Percentiles rank a stretch among this genome's conserved stretches.
phyloP scores from a whole-genome alignment of 208 protist species.

The Wallacemonas sp. region DNA sequence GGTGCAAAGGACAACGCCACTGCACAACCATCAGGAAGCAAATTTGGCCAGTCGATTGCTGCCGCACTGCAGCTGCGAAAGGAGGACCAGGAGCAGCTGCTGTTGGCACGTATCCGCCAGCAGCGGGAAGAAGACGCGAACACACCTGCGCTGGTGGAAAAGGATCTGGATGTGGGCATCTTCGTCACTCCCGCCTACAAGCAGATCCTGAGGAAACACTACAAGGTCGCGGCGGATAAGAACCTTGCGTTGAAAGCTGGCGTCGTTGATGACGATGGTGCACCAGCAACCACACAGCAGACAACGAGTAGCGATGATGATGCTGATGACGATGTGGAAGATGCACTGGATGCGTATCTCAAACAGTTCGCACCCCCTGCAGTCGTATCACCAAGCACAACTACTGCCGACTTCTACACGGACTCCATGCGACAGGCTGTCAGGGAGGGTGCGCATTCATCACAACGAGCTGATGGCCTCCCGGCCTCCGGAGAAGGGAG shows the following conservation, averaged over 20 bases:
- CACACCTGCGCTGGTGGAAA: conserved; percentile 34
- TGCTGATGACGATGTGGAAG: conserved; percentile 25
- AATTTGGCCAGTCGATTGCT: conserved; percentile 60
- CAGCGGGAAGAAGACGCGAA: conserved; percentile 45
- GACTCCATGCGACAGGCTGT: conserved; percentile 3
- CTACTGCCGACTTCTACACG: neutral
- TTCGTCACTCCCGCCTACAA: conserved; percentile 72
- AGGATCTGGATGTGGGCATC: conserved; percentile 68
- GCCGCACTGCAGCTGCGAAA: conserved; percentile 40
- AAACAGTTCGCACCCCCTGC: conserved; percentile 1
- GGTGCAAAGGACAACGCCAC: neutral
- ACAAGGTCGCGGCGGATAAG: neutral
- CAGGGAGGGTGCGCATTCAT: neutral
- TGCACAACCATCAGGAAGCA: conserved; percentile 8
- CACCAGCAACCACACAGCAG: too few relatives aligned
- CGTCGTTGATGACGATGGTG: neutral
- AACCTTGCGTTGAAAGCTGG: neutral
- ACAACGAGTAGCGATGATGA: neutral
- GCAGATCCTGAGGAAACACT: conserved; percentile 39
- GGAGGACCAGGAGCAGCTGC: conserved; percentile 37
- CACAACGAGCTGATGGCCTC: too few relatives aligned
- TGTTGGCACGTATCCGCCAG: conserved; percentile 33
- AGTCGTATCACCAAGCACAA: neutral
- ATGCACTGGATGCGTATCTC: conserved; percentile 48
- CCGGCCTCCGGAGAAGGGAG: too few relatives aligned